Evolutionary conservation across 176 grass and related monocot species (phyloP), one percentile per base, ranked within the genome.

Genomic region (Triticum urartu): DNA sequence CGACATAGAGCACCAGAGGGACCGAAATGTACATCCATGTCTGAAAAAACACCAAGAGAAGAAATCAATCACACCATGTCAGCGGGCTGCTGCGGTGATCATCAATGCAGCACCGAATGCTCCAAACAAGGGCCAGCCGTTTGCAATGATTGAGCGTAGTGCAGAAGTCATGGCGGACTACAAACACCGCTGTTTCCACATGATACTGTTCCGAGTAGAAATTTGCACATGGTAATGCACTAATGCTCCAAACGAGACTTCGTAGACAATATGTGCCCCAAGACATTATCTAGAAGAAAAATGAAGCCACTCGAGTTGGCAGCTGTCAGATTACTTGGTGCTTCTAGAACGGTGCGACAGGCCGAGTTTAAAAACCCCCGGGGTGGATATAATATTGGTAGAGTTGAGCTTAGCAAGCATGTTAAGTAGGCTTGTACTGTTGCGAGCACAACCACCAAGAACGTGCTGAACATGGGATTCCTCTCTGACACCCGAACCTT

Each of bases 11-110:
- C 14, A 85, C 36, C 89, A 99, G 82, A 0, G 97, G 97, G 58
- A 99, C 77, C 13, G 94, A 87, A 70, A 99, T 94, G 90, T 99
- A 99, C 92, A 99, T 99, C 97, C 97, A 99, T 90, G 97, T 99
- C 97, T 99, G 91, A 50, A 40, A 40, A 87, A 87, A 67, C 39
- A 79, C 33, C 81, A 79, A 17, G 69, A 79, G 54, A 77, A 45
- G 2, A 47, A 47, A 45, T 11, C 13, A 58, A 59, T 59, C 7
- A 59, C 50, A 65, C 18, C 83, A 40, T 59, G 62, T 81, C 39
- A 89, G 63, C 4, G 1, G 15, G 5, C 77, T 52, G 61, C 13
- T 7, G 15, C 13, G 38, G 56, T 28, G 11, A 8, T 36, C 64
- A 64, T 38, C 35, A 50, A 39, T 48, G 3, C 43, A 22, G 84